Evolutionary conservation across 192 early-diverging fungal genomes (phyloP), one percentile per base, ranked within the genome.

Genomic region (Pilaira anomala): DNA sequence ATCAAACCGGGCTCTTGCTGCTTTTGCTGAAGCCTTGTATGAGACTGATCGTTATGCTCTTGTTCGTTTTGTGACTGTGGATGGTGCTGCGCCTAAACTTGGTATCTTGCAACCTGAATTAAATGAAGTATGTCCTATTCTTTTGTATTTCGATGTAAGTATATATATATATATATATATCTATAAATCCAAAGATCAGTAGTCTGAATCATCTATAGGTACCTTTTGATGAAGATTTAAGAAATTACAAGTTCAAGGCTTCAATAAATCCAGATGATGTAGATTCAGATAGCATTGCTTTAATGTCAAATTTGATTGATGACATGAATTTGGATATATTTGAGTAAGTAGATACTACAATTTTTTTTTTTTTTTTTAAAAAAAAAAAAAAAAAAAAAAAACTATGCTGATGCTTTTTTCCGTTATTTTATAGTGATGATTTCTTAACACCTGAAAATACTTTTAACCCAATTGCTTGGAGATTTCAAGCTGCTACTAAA

Each of bases 161-260:
- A 7, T 22, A 8, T 29, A 18, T 28, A 22, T 19, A 29, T 39
- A 62, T 7, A 12, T 25, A 9, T 5, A 42, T 30, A n/a, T 36
- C 16, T 36, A 24, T 69, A n/a, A 18, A 40, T 39, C 33, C 21
- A 4, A 30, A 66, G 41, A 46, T 25, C 49, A 33, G 13, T 0
- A 0, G 49, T 19, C 68, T 89, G 83, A 58, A n/a, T n/a, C n/a
- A n/a, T n/a, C n/a, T n/a, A n/a, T n/a, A n/a, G n/a, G n/a, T 88
- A 36, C 84, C 88, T 4, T 89, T 87, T 73, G 76, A 69, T 18
- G 85, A 91, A 67, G 87, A 91, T 65, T 61, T 83, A 33, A 78
- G 84, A 0, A 63, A 74, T 14, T 81, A 78, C 63, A 55, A 76
- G 0, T 87, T 87, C 75, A 58, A 75, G 9, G 72, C 83, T 8